Conservation (phyloP, 352 stramenopile species). For the Hyphochytrium catenoides region DNA sequence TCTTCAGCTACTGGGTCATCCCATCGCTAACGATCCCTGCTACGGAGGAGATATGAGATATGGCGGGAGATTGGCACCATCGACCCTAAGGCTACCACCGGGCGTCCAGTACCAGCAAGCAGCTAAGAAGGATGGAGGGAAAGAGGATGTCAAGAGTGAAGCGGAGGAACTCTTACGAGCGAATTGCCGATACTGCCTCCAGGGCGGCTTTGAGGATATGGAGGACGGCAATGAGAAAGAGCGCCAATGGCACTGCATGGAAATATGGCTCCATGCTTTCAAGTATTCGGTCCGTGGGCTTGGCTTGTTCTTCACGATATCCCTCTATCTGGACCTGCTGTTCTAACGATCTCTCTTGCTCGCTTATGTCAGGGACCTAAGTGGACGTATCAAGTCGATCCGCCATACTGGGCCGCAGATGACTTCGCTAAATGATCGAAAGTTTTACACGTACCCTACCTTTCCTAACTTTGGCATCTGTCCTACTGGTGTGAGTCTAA, state of each 20-base stretch:
- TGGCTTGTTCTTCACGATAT: too few relatives aligned
- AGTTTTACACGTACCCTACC: too few relatives aligned
- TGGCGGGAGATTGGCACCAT: constrained; percentile 27
- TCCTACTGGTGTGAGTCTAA: too few relatives aligned
- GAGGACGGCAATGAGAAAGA: constrained; percentile 20
- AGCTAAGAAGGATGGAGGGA: constrained; percentile 10
- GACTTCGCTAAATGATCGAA: too few relatives aligned
- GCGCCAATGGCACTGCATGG: constrained; percentile 49
- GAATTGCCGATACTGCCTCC: constrained; percentile 32
- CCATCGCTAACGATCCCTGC: constrained; percentile 91
- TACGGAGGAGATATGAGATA: constrained; percentile 84
- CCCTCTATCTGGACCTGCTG: too few relatives aligned
- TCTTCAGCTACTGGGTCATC: constrained; percentile 66
- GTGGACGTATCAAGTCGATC: too few relatives aligned
- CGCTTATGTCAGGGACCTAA: too few relatives aligned
- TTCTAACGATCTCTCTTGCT: too few relatives aligned
- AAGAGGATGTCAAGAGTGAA: constrained; percentile 3
- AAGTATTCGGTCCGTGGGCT: constrained; percentile 73
- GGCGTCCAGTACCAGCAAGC: constrained; percentile 11
- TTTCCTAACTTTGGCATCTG: too few relatives aligned
- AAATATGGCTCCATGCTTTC: constrained; percentile 59
- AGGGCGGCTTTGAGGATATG: constrained; percentile 47
- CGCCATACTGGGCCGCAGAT: too few relatives aligned
- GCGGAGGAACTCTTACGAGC: constrained; percentile 23
- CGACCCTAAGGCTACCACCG: constrained; percentile 19